Percentiles rank a stretch among this genome's conserved stretches.
Conservation (phyloP, 2,329 filamentous ascomycete species). For the Cordyceps fumosorosea region DNA sequence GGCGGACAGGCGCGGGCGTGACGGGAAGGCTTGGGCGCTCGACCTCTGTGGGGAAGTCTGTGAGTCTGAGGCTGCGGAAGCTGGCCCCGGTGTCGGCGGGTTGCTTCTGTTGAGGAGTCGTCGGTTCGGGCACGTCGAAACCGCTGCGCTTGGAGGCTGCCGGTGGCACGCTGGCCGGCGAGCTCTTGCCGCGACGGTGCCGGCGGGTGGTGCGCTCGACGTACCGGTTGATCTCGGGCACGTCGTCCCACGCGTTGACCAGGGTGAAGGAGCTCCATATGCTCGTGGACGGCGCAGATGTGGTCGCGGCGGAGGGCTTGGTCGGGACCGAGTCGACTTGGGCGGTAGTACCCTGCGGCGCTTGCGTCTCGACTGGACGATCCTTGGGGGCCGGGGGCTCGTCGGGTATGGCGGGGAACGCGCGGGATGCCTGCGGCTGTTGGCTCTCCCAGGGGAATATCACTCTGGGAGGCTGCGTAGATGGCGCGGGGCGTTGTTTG, state of each 20-base stretch:
- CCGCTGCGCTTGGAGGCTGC: background rate
- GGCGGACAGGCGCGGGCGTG: constrained; percentile 73
- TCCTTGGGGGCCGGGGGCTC: constrained; percentile 17
- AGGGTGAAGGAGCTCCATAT: constrained; percentile 70
- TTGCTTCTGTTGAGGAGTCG: constrained; percentile 3
- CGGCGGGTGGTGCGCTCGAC: constrained; percentile 71
- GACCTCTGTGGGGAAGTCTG: constrained; percentile 76
- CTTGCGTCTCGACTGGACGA: background rate
- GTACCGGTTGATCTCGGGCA: constrained; percentile 82
- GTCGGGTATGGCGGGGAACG: constrained; percentile 41
- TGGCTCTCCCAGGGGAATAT: constrained; percentile 90
- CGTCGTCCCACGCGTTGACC: constrained; percentile 87
- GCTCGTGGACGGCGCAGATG: constrained; percentile 37
- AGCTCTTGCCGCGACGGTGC: constrained; percentile 36
- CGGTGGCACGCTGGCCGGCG: constrained; percentile 23
- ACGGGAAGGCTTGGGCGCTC: constrained; percentile 87
- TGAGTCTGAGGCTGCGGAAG: constrained; percentile 50
- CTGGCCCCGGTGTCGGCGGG: too few species aligned
- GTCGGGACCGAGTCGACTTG: background rate
- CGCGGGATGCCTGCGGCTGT: constrained; percentile 54
- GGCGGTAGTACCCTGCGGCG: constrained; percentile 16
- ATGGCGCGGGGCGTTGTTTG: constrained; percentile 48
- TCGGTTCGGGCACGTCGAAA: background rate
- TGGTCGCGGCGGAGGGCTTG: constrained; percentile 1
- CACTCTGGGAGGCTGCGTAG: constrained; percentile 51